Evolutionary conservation across 1,139 yeast genomes (phyloP), one percentile per base, ranked within the genome.

Genomic region (Taphrina populina): DNA sequence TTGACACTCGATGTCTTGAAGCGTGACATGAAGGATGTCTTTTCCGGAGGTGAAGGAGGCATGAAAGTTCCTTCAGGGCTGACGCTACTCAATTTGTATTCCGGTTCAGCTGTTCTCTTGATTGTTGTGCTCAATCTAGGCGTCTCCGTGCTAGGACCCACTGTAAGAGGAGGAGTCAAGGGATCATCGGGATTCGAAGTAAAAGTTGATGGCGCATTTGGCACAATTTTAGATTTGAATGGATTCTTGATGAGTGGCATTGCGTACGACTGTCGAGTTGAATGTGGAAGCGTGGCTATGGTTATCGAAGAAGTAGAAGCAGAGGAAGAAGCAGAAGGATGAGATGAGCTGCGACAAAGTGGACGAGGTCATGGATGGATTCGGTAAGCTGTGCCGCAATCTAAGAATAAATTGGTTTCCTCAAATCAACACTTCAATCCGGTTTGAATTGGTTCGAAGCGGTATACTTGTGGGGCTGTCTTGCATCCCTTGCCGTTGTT

Each of bases 21-120:
- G 3, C 54, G 37, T 19, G 54, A 49, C 6, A 49, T 39, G 20
- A 49, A 49, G 7, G 54, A 49, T 1, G 54, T 49, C 54, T 49
- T 49, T 15, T 49, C 54, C 11, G 54, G 54, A 7, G 54, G 54
- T 11, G 54, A 49, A 0, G 54, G 54, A 2, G 54, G 54, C 23
- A 49, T 49, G 26, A 49, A 49, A 1, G 54, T 49, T 21, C 54
- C 54, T 20, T 49, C 54, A 2, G 54, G 54, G 10, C 46, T 29
- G 15, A 49, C 46, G 23, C 54, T 49, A 29, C 46, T 39, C 23
- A 49, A 27, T 39, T 49, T 49, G 40, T 49, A 49, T 7, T 49
- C 54, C 2, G 54, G 54, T 46, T 49, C 54, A 5, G 35, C 34
- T 13, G 45, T 45, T 6, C 54, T 37, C 13, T 45, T 19, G 27